Percentiles rank a stretch among this genome's conserved stretches.
Conservation (phyloP, 176 grass and related monocot species). For the Oryza rufipogon region DNA sequence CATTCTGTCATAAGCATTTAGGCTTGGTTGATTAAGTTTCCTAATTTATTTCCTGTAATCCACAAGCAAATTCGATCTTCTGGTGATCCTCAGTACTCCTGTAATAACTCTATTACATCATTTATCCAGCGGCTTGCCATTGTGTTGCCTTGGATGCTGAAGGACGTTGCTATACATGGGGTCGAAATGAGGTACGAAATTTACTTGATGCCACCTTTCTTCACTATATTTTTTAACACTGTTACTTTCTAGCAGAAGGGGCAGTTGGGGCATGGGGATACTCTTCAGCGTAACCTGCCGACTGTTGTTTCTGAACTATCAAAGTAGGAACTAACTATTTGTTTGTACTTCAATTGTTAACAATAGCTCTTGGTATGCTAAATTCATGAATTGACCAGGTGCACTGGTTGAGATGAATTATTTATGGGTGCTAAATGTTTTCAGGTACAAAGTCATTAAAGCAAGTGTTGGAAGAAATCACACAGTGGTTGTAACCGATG, state of each 20-base stretch:
- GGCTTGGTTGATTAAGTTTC: not conserved
- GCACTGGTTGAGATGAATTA: not conserved
- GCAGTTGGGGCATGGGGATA: conserved; percentile 92
- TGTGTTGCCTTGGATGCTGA: conserved; percentile 93
- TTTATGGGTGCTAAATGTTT: conserved; percentile 15
- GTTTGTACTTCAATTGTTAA: conserved; percentile 6
- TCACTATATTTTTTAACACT: conserved; percentile 44
- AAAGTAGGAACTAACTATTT: conserved; percentile 53
- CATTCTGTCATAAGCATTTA: not conserved
- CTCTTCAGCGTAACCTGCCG: conserved; percentile 71
- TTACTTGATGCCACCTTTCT: conserved; percentile 6
- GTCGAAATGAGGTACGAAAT: conserved; percentile 86
- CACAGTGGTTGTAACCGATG: conserved; percentile 83
- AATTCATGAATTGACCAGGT: conserved; percentile 10
- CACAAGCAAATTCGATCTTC: not conserved
- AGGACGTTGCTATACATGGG: conserved; percentile 94
- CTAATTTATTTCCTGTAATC: conserved; percentile 6
- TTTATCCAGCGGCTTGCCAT: conserved; percentile 78
- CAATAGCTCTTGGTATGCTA: not conserved
- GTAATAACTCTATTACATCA: conserved; percentile 26
- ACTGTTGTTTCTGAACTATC: conserved; percentile 86
- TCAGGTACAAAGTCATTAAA: conserved; percentile 73
- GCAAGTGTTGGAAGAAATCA: conserved; percentile 84
- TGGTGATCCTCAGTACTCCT: not conserved
- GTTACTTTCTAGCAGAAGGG: conserved; percentile 78